These are phyloP conservation scores for Lentinula aciculospora DNA, from an alignment of 768 basidiomycete genomes.

Conservation along the genomic window DNA sequence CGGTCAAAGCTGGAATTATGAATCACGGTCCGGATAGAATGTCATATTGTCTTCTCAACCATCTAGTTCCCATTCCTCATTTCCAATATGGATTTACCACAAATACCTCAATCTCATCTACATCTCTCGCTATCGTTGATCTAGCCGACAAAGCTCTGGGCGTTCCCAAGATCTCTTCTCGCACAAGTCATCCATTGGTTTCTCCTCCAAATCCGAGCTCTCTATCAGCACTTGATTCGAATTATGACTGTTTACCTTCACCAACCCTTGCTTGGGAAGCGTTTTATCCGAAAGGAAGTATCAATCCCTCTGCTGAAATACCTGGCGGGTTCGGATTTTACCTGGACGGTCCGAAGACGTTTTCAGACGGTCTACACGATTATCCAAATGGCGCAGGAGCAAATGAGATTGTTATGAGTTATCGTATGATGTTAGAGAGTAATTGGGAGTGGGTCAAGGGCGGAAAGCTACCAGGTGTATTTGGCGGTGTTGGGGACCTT, in stretches of 20 bases:
- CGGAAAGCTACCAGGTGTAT: constrained; percentile 72
- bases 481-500: constrained; percentile 48
- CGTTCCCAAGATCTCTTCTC: constrained; percentile 39
- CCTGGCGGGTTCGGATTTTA: constrained; percentile 73
- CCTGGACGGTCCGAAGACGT: constrained; percentile 45
- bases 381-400: constrained; percentile 22
- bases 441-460: constrained; percentile 70
- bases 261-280: constrained; percentile 53
- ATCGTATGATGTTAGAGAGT: constrained; percentile 57
- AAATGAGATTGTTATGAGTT: constrained; percentile 55
- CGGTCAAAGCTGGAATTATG: no score
- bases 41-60: neutral
- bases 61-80: constrained; percentile 18
- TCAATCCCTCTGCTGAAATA: constrained; percentile 45
- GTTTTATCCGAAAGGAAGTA: constrained; percentile 52
- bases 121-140: constrained; percentile 13
- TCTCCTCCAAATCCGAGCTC: constrained; percentile 15
- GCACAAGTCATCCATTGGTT: constrained; percentile 26
- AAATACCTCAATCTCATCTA: constrained; percentile 15
- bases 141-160: constrained; percentile 41
- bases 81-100: constrained; percentile 40
- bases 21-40: neutral
- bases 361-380: constrained; percentile 25
- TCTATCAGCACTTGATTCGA: neutral
- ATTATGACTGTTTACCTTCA: constrained; percentile 6